Evolutionary conservation across 1,139 yeast species (phyloP).

Genomic region (Hansenula sp.): DNA sequence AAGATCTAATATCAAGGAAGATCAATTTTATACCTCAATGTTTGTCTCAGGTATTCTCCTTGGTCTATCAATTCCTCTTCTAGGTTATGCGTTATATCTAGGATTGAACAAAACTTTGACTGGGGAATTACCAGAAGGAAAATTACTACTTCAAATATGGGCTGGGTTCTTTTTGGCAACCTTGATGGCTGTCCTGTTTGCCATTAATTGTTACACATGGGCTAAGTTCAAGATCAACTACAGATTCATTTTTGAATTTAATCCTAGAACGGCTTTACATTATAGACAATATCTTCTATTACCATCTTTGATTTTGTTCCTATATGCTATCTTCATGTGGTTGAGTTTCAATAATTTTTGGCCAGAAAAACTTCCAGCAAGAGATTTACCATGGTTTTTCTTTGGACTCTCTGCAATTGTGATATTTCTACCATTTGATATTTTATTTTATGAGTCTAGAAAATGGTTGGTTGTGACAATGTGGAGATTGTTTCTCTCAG

Average conservation of each 20-base stretch:
- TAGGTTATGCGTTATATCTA: constrained; percentile 28
- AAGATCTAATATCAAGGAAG: constrained; percentile 42
- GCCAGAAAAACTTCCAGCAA: constrained; percentile 55
- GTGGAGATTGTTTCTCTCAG: constrained; percentile 73
- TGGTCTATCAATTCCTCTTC: constrained; percentile 65
- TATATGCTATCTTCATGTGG: constrained; percentile 63
- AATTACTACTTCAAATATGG: constrained; percentile 77
- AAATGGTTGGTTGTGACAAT: constrained; percentile 72
- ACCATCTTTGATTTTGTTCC: constrained; percentile 54
- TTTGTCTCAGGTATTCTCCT: constrained; percentile 59
- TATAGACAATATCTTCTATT: constrained; percentile 51
- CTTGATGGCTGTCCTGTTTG: constrained; percentile 58
- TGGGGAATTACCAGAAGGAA: constrained; percentile 45
- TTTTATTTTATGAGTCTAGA: constrained; percentile 28
- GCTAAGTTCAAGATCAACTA: constrained; percentile 73
- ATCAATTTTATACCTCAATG: constrained; percentile 38
- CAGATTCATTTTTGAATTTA: constrained; percentile 86
- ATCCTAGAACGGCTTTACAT: constrained; percentile 65
- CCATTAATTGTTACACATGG: constrained; percentile 71
- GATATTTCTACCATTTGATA: constrained; percentile 56
- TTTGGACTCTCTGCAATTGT: constrained; percentile 46
- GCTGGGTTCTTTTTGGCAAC: constrained; percentile 77
- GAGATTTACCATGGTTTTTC: constrained; percentile 80
- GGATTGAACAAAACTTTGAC: constrained; percentile 26
- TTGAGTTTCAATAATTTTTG: constrained; percentile 70